Conservation (phyloP, 176 grass and related monocot species). For the Tillandsia fasciculata region DNA sequence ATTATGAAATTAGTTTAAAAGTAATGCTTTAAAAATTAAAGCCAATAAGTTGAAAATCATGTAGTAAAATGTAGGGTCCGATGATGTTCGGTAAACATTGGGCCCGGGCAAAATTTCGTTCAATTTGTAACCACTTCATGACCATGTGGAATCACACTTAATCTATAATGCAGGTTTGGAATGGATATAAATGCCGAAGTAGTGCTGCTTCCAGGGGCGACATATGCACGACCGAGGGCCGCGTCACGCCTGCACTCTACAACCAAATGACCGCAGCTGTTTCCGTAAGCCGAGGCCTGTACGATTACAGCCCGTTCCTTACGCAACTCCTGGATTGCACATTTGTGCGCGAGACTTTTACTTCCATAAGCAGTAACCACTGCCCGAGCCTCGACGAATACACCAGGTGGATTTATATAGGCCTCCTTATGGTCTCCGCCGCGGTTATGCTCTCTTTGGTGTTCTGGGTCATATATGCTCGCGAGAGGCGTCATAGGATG, state of each 20-base stretch:
- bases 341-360: slow-evolving; percentile 50
- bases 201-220: slow-evolving; percentile 25
- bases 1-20: no score
- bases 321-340: slow-evolving; percentile 72
- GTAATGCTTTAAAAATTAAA: slow-evolving; percentile 9
- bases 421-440: slow-evolving; percentile 26
- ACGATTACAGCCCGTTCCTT: slow-evolving; percentile 67
- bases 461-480: slow-evolving; percentile 38
- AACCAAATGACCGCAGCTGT: slow-evolving; percentile 63
- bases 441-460: slow-evolving; percentile 37
- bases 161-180: slow-evolving; percentile 37
- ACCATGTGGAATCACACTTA: no score
- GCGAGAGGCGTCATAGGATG: slow-evolving; percentile 25
- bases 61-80: no score
- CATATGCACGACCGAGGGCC: slow-evolving; percentile 45
- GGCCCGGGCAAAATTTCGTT: no score
- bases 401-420: slow-evolving; percentile 30
- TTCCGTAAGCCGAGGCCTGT: slow-evolving; percentile 47
- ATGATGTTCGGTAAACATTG: no score
- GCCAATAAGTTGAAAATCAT: not conserved
- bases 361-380: slow-evolving; percentile 19
- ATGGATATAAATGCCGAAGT: slow-evolving; percentile 43
- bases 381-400: slow-evolving; percentile 32
- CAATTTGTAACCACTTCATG: no score
- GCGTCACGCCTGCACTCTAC: slow-evolving; percentile 58